Percentiles rank a stretch among this genome's conserved stretches.
Evolutionary conservation across 73 alveolate species (phyloP).

Genomic region (Vitrella brassicaformis): DNA sequence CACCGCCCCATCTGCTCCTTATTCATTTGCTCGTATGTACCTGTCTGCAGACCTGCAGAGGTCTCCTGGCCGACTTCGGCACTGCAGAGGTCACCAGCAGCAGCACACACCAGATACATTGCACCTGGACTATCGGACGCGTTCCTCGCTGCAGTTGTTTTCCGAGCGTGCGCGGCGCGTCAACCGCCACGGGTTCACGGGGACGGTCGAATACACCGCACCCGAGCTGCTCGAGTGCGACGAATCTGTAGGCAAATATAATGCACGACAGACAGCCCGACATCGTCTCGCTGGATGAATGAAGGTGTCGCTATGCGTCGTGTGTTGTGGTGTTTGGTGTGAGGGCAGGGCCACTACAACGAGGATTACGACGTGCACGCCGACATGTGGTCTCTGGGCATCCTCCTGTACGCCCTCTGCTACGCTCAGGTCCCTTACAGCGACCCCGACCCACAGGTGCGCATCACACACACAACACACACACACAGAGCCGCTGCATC

Average conservation of each 20-base stretch:
- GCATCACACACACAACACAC: neutral
- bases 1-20: too few species aligned
- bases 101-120: too few species aligned
- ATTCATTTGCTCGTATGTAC: neutral
- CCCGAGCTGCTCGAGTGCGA: neutral
- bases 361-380: conserved; percentile 6
- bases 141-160: too few species aligned
- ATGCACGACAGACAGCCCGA: too few species aligned
- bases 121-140: too few species aligned
- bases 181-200: too few species aligned
- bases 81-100: too few species aligned
- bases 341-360: conserved; percentile 3
- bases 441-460: conserved; percentile 15
- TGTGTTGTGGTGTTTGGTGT: neutral
- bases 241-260: too few species aligned
- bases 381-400: conserved; percentile 32
- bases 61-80: neutral
- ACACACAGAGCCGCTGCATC: neutral
- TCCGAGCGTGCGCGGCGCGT: too few species aligned
- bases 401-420: conserved; percentile 23
- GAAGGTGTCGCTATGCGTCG: neutral
- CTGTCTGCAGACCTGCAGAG: neutral
- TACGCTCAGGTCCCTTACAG: conserved; percentile 13
- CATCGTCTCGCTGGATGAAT: neutral
- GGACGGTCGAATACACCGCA: neutral